Percentiles rank a stretch among this genome's conserved stretches.
Evolutionary conservation across 805 yeast species (phyloP).

Genomic region (Candida chilensis): DNA sequence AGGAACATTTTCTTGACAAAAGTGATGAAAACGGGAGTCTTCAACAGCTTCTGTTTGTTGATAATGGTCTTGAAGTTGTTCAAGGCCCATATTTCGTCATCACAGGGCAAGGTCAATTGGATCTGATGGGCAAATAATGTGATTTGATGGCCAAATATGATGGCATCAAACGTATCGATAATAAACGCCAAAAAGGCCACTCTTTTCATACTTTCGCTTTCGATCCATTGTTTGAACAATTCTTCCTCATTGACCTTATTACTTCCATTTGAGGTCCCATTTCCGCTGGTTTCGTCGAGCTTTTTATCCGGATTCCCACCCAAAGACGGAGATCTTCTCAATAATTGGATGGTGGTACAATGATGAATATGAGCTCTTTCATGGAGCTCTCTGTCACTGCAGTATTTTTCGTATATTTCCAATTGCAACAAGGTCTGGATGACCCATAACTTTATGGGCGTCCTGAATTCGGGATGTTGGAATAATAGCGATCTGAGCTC

Average conservation of each 20-base stretch:
- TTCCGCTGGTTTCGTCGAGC: background rate
- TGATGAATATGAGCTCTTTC: slow-evolving; percentile 36
- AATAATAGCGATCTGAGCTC: slow-evolving; percentile 20
- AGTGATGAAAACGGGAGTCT: background rate
- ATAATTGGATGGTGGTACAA: slow-evolving; percentile 31
- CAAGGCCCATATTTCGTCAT: slow-evolving; percentile 28
- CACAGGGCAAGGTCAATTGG: slow-evolving; percentile 54
- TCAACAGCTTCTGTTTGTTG: background rate
- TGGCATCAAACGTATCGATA: slow-evolving; percentile 26
- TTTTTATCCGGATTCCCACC: slow-evolving; percentile 30
- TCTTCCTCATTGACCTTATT: slow-evolving; percentile 20
- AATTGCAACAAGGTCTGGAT: slow-evolving; percentile 27
- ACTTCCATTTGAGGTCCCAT: too few relatives aligned
- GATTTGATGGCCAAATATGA: slow-evolving; percentile 29
- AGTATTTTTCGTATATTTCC: slow-evolving; percentile 34
- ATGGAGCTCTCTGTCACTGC: slow-evolving; percentile 25
- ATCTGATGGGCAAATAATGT: slow-evolving; percentile 38
- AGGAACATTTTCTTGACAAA: too few relatives aligned
- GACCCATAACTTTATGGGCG: slow-evolving; percentile 33
- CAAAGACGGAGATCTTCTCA: slow-evolving; percentile 29
- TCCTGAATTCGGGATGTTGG: slow-evolving; percentile 25
- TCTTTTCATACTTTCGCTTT: slow-evolving; percentile 31
- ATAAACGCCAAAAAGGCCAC: slow-evolving; percentile 33
- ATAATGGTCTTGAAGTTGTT: background rate
- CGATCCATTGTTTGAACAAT: slow-evolving; percentile 25